phyloP scores from a whole-genome alignment of 352 stramenopile species.

The Pythium sukuiense region DNA sequence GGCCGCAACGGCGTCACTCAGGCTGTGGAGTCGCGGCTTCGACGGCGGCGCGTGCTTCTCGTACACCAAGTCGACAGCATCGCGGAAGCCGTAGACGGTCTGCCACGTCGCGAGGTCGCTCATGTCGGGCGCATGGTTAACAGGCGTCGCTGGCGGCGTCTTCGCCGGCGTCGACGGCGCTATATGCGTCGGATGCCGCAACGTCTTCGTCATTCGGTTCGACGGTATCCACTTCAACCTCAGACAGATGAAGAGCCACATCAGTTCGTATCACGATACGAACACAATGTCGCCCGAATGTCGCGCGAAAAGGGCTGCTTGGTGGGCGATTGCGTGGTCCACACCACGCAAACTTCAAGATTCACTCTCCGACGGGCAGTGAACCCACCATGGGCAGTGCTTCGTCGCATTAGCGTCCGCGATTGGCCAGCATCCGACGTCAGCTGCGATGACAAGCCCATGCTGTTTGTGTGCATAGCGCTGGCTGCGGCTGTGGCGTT shows the following conservation, averaged over 20 bases:
- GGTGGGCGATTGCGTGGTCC: slow-evolving; percentile 6
- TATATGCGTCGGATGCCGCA: background rate
- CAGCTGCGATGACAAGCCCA: background rate
- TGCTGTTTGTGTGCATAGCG: background rate
- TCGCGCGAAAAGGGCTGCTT: slow-evolving; percentile 13
- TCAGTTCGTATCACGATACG: slow-evolving; percentile 14
- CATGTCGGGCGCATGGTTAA: background rate
- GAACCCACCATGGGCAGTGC: slow-evolving; percentile 18
- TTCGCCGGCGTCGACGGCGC: background rate
- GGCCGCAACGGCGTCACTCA: slow-evolving; percentile 30
- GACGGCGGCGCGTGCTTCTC: slow-evolving; percentile 30
- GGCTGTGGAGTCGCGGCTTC: slow-evolving; percentile 51
- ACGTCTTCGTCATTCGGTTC: background rate
- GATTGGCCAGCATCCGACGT: background rate
- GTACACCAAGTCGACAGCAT: slow-evolving; percentile 55
- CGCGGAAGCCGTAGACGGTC: slow-evolving; percentile 60
- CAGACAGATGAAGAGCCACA: background rate
- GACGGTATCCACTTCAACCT: background rate
- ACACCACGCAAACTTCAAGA: slow-evolving; percentile 28
- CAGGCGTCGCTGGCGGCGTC: background rate
- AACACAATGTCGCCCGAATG: slow-evolving; percentile 18
- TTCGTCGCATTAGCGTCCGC: slow-evolving; percentile 21
- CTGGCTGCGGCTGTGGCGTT: background rate
- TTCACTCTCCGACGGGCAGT: slow-evolving; percentile 16
- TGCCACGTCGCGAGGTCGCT: slow-evolving; percentile 40